A percentile compares a stretch with the other conserved stretches of the same genome.
Conservation (phyloP, 495 filamentous ascomycete species). For the Astrocystis sublimbata region DNA sequence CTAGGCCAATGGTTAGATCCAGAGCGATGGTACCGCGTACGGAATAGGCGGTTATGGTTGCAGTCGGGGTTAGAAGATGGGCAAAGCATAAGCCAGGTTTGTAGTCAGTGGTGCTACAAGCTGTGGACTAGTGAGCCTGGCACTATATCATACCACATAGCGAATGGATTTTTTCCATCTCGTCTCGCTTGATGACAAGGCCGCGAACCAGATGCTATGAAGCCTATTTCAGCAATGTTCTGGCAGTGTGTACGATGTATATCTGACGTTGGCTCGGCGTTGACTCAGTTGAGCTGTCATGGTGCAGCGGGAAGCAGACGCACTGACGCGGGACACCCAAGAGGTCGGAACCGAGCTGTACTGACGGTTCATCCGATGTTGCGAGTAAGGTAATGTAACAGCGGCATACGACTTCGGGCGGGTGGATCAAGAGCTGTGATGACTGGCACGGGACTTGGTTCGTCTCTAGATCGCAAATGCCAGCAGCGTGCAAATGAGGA, state of each 20-base stretch:
- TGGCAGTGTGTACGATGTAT: background rate
- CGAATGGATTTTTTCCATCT: background rate
- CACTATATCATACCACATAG: background rate
- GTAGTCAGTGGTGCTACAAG: background rate
- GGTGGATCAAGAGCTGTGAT: constrained; percentile 2
- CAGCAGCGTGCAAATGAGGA: background rate
- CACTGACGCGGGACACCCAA: constrained; percentile 7
- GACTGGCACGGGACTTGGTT: no score
- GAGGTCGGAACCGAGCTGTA: constrained; percentile 6
- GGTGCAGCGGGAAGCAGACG: constrained; percentile 9
- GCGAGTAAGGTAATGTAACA: background rate
- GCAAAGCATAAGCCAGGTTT: background rate
- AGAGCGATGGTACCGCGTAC: background rate
- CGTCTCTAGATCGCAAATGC: background rate
- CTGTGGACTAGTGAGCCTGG: background rate
- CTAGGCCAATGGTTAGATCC: no score
- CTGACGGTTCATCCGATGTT: background rate
- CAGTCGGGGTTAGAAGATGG: constrained; percentile 8
- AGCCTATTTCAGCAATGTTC: background rate
- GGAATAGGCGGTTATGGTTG: background rate
- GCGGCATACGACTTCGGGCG: constrained; percentile 1
- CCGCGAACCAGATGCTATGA: background rate
- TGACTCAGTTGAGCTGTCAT: background rate
- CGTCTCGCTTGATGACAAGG: background rate
- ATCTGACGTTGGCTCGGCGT: background rate